phyloP scores from a whole-genome alignment of 148 eudicot genomes.

The Salicornia ramosissima region DNA sequence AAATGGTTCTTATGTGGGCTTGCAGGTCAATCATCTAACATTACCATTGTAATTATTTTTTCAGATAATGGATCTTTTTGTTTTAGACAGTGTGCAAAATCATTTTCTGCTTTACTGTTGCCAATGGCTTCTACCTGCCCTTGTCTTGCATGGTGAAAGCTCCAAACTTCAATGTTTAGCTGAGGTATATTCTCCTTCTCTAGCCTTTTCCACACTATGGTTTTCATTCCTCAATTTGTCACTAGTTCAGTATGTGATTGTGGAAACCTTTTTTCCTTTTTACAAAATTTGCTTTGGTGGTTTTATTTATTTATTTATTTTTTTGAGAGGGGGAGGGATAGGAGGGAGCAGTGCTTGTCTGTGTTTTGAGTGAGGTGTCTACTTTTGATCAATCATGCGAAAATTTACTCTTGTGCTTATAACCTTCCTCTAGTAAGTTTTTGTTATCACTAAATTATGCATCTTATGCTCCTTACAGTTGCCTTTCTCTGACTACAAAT shows the following conservation, averaged over 20 bases:
- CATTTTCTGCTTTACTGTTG: constrained; percentile 79
- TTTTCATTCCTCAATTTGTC: too few relatives aligned
- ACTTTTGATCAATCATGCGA: too few relatives aligned
- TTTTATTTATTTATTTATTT: too few relatives aligned
- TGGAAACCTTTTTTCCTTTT: too few relatives aligned
- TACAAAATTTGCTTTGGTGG: too few relatives aligned
- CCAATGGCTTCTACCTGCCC: constrained; percentile 92
- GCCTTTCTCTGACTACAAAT: neutral
- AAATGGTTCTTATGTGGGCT: neutral
- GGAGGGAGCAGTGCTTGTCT: neutral
- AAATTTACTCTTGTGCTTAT: too few relatives aligned
- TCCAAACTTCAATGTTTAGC: constrained; percentile 67
- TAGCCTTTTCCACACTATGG: neutral
- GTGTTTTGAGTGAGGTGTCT: too few relatives aligned
- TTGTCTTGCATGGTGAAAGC: constrained; percentile 61
- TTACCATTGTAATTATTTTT: constrained; percentile 12
- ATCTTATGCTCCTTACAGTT: too few relatives aligned
- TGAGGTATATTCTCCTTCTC: constrained; percentile 37
- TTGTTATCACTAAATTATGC: too few relatives aligned
- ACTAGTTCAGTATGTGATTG: too few relatives aligned
- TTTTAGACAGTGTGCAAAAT: constrained; percentile 57
- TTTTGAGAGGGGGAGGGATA: neutral
- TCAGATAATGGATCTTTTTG: constrained; percentile 86
- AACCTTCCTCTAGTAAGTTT: too few relatives aligned
- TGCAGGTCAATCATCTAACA: constrained; percentile 11